Base-by-base conservation (phyloP, 768 basidiomycete genomes). In the Floccularia luteovirens region DNA sequence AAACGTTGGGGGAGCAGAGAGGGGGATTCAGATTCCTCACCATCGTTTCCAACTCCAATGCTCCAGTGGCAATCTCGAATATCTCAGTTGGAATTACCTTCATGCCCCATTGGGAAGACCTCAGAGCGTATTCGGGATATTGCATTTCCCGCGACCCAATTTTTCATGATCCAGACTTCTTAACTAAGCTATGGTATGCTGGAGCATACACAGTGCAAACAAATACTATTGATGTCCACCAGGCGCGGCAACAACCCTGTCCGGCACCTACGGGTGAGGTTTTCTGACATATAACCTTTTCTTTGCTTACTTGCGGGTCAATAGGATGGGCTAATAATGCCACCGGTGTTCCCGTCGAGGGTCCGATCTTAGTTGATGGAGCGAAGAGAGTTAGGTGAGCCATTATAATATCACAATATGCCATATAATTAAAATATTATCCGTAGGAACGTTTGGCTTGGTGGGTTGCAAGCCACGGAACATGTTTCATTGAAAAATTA, bases 141-240 rank as follows among this genome's bases (percentile, higher is more conserved):
- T 75, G 74, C 56, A 70, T 54, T 37, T 58, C 70, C 3, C 41
- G 42, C 1, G 69, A 74, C 40, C 60, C 64, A 0, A 54, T 40
- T 2, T 72, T 65, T 40, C 61, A 65, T 24, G 70, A 74, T 52
- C 47, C 57, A 11, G 50, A 67, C 42, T 70, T 73, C 43, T 43
- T 73, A 44, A 73, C 69, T 13, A 74, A 68, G 47, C 46, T 74
- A 19, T 75, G 73, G 72, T 75, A 74, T 47, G 68, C 72, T 11
- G 74, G 73, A 5, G 72, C 72, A 19, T 75, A 74, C 42, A 75
- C 74, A 0, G 67, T 74, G 27, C 72, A 74, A 49, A 73, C 67
- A 4, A 68, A 70, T 43, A 70, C 66, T 0, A 64, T 72, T 24
- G 61, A 64, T 42, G 48, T 50, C 0, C 53, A 62, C 34, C 49